A percentile compares a stretch with the other conserved stretches of the same genome.
Evolutionary conservation across 2,329 filamentous ascomycete species (phyloP).

Genomic region (Fusarium buxicola): DNA sequence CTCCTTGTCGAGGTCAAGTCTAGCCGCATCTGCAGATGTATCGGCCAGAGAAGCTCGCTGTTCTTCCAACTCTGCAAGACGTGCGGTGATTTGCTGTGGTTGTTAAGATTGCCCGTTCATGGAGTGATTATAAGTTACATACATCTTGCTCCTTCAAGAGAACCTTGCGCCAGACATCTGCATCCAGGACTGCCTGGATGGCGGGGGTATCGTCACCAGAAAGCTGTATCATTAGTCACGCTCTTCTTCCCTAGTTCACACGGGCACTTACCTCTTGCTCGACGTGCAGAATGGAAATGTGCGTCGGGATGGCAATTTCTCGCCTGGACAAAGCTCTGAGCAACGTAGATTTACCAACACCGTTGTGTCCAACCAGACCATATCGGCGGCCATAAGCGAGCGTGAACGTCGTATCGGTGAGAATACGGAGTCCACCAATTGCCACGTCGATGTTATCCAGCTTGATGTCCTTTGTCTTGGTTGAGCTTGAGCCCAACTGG

Average conservation of each 20-base stretch:
- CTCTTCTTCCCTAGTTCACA: neutral
- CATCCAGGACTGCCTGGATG: constrained; percentile 93
- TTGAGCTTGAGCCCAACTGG: constrained; percentile 78
- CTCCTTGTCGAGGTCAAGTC: constrained; percentile 87
- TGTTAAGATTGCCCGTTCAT: constrained; percentile 47
- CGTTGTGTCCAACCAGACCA: constrained; percentile 98
- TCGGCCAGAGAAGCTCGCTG: constrained; percentile 86
- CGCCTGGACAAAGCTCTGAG: constrained; percentile 89
- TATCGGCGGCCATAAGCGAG: constrained; percentile 94
- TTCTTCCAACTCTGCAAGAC: constrained; percentile 80
- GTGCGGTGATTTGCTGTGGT: constrained; percentile 76
- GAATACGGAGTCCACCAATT: constrained; percentile 87
- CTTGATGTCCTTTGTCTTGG: constrained; percentile 99
- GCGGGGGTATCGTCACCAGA: constrained; percentile 95
- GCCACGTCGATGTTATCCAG: constrained; percentile 95
- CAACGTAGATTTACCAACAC: constrained; percentile 97
- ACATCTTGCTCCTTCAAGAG: constrained; percentile 88
- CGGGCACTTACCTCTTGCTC: constrained; percentile 84
- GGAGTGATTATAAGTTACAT: constrained; percentile 48
- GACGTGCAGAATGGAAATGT: constrained; percentile 98
- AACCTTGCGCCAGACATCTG: constrained; percentile 98
- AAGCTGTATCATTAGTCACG: constrained; percentile 66
- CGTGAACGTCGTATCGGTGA: constrained; percentile 90
- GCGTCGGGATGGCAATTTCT: constrained; percentile 94
- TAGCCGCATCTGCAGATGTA: constrained; percentile 88